Evolutionary conservation across 202 grass and related monocot genomes (phyloP).

Genomic region (Zoysia matrella): DNA sequence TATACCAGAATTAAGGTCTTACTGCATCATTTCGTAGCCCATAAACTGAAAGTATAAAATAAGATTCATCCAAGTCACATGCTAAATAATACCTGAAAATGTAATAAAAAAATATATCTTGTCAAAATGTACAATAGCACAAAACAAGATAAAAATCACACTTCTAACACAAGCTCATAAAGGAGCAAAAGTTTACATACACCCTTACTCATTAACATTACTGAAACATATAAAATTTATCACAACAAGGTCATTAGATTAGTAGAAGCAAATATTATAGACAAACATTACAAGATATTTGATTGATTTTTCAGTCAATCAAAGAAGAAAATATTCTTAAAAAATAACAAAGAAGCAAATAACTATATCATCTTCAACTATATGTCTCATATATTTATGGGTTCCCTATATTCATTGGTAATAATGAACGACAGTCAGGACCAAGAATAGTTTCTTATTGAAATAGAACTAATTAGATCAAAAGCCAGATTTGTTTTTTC

Average conservation of each 20-base stretch:
- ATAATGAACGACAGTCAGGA: no score
- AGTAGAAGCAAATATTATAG: neutral
- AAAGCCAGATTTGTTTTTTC: neutral
- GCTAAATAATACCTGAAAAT: slow-evolving; percentile 84
- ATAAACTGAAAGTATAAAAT: slow-evolving; percentile 86
- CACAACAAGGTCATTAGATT: neutral
- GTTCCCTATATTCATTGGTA: no score
- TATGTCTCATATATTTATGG: no score
- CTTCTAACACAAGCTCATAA: slow-evolving; percentile 1
- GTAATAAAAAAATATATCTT: slow-evolving; percentile 1
- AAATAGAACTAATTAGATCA: neutral
- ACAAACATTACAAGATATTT: slow-evolving; percentile 1
- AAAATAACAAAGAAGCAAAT: no score
- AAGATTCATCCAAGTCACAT: slow-evolving; percentile 72
- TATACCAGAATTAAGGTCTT: slow-evolving; percentile 44
- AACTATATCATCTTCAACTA: no score
- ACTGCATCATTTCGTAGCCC: slow-evolving; percentile 77
- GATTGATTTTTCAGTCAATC: neutral
- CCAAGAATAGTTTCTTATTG: neutral
- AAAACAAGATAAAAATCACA: slow-evolving; percentile 27
- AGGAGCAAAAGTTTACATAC: slow-evolving; percentile 11
- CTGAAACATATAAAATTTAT: neutral
- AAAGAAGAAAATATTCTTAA: neutral
- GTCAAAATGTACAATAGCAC: slow-evolving; percentile 15
- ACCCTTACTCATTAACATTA: slow-evolving; percentile 21